Base-by-base conservation (phyloP, 2,329 filamentous ascomycete genomes). In the Celoporthe dispersa region DNA sequence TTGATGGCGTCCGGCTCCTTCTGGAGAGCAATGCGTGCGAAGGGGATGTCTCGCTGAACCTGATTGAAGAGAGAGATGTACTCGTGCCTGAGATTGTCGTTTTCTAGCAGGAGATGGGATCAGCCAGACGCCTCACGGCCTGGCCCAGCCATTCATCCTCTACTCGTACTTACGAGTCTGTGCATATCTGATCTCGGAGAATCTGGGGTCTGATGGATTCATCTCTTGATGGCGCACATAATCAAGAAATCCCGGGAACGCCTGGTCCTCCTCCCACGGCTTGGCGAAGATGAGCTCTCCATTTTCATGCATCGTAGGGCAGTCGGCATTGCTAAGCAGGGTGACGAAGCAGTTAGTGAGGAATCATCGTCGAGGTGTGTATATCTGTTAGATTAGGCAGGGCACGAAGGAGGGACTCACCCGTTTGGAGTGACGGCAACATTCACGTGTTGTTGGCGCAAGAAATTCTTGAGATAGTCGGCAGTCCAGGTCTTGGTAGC, bases 61-160 rank as follows among this genome's bases (percentile, higher is more conserved):
- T 92, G 86, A 0, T 81, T 75, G 76, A 90, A 89, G 2, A 96
- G 84, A 0, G 83, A 75, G 0, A 81, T 73, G 77, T 94, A 96
- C 79, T 96, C 93, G 70, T 89, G 84, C 2, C 90, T 88, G 28
- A 96, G 85, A 76, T 95, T 96, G 78, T 95, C 91, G 77, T 96
- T 94, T 82, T 96, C 90, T 90, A 69, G 22, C 33, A 55, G 55
- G n/a, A 67, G 44, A 60, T n/a, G 41, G 70, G 60, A 39, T 37
- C 31, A 51, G 33, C 14, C n/a, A 48, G 39, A 39, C 60, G 31
- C 35, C 41, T 12, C 11, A 28, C 39, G n/a, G 19, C 39, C 2
- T 51, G 41, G 41, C 41, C 3, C 19, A 8, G 14, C 35, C n/a
- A 64, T n/a, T 37, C 31, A 19, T n/a, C 28, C 39, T 22, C 61